Evolutionary conservation across 2,329 filamentous ascomycete species (phyloP).

Genomic region (Dryadomyces sulphureus): DNA sequence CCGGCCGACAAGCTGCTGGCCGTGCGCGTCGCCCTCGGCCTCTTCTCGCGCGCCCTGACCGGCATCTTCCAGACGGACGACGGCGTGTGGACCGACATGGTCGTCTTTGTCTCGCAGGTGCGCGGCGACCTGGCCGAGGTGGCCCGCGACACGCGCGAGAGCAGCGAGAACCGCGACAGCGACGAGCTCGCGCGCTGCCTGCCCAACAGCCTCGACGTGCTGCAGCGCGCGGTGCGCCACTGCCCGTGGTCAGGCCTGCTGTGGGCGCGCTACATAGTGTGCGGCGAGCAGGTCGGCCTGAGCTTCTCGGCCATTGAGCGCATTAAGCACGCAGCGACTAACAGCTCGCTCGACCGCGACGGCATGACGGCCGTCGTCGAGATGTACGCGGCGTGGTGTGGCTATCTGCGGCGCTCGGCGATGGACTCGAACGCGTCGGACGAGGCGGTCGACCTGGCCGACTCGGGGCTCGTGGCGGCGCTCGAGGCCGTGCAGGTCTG

Average conservation of each 20-base stretch:
- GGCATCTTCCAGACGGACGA: constrained; percentile 58
- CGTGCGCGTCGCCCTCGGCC: constrained; percentile 39
- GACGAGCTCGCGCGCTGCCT: constrained; percentile 22
- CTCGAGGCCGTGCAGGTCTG: constrained; percentile 75
- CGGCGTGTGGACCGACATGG: constrained; percentile 68
- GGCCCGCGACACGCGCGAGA: neutral
- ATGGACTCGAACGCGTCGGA: constrained; percentile 60
- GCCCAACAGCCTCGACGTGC: constrained; percentile 48
- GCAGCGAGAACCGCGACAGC: constrained; percentile 13
- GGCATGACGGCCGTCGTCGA: constrained; percentile 81
- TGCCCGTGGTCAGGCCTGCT: constrained; percentile 85
- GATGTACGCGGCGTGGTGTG: constrained; percentile 89
- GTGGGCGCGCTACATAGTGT: constrained; percentile 81
- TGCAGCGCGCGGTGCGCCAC: constrained; percentile 73
- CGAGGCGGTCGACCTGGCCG: constrained; percentile 77
- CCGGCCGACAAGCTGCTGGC: constrained; percentile 28
- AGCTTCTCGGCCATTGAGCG: constrained; percentile 70
- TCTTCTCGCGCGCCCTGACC: constrained; percentile 67
- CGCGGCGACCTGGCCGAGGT: constrained; percentile 18
- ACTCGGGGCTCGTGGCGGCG: constrained; percentile 74
- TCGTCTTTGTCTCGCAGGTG: constrained; percentile 53
- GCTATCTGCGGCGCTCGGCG: constrained; percentile 75
- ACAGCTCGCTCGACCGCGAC: constrained; percentile 68
- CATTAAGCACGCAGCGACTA: constrained; percentile 86
- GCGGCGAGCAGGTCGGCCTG: constrained; percentile 63